Base-by-base conservation (phyloP, 1,139 yeast genomes). In the Candida frijolesensis region DNA sequence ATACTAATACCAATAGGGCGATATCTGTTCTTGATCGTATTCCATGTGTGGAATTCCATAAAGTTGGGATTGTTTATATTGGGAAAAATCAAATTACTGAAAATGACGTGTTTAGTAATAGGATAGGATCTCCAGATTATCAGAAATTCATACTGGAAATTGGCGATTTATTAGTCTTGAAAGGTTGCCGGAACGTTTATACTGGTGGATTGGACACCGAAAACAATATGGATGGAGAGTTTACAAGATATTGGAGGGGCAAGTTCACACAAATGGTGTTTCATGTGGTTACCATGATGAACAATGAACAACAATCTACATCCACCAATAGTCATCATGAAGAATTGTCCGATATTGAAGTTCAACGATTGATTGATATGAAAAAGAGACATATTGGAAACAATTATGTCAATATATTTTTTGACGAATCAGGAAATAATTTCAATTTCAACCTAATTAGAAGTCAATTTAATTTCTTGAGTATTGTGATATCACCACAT, bases 341-440 rank as follows among this genome's bases (percentile, higher is more conserved):
- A 14, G 6, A 35, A 25, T 27, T 45, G 27, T 40, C 45, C 19
- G 35, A 48, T 19, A 46, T 30, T 51, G 51, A 22, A 18, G 12
- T 42, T 2, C 54, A 54, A 39, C 45, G 53, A 27, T 43, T 46
- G 34, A 40, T 54, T 42, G 80, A 87, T 15, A 66, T 78, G 62
- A 90, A 89, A 65, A 90, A 90, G 65, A 71, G 94, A 50, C 97
- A 90, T 62, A 87, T 90, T 57, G 97, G 97, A 4, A 90, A 90
- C 68, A 82, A 89, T 63, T 85, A 84, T 64, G 95, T 90, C 49
- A 88, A 87, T 61, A 82, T 89, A 42, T 89, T 79, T 64, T 90
- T 82, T 67, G 90, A 89, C 62, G 96, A 89, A 58, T 83, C 91
- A 12, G 79, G 75, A 4, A 65, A 70, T 11, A 82, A 84, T 7